Conservation (phyloP, 129 eudicot species). For the Rutidosis leptorrhynchoides region DNA sequence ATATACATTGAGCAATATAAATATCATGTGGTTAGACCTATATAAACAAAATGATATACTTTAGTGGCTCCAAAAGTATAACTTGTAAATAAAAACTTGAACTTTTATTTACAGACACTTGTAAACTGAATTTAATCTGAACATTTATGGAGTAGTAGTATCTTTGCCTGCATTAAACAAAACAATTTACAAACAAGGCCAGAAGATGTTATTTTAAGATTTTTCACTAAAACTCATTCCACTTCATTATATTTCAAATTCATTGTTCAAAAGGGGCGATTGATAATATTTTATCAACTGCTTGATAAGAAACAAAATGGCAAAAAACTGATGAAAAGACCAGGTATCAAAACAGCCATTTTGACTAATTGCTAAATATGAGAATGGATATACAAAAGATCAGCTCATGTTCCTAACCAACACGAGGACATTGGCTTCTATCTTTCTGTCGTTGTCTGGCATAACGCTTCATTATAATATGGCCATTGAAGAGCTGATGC, state of each 20-base stretch:
- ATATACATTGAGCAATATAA: no score
- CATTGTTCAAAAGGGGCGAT: not conserved
- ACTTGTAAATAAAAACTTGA: no score
- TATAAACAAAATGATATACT: no score
- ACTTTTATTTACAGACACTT: no score
- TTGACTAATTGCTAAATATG: slow-evolving; percentile 21
- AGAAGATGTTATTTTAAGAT: not conserved
- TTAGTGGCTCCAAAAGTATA: no score
- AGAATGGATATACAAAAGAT: slow-evolving; percentile 23
- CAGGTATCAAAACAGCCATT: slow-evolving; percentile 22
- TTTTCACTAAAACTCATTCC: not conserved
- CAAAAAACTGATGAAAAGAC: slow-evolving; percentile 5
- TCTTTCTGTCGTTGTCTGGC: slow-evolving; percentile 27
- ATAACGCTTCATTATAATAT: slow-evolving; percentile 28
- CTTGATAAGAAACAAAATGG: slow-evolving; percentile 14
- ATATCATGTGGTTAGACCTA: no score
- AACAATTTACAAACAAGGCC: not conserved
- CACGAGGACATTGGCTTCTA: slow-evolving; percentile 20
- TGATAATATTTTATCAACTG: not conserved
- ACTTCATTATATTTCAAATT: slow-evolving; percentile 2
- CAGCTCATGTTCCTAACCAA: slow-evolving; percentile 17
- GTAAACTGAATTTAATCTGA: no score
- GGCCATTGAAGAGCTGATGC: slow-evolving; percentile 42
- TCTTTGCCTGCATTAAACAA: no score
- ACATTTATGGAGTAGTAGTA: no score